A percentile compares a stretch with the other conserved stretches of the same genome.
Evolutionary conservation across 148 eudicot genomes (phyloP).

Genomic region (Simmondsia chinensis): DNA sequence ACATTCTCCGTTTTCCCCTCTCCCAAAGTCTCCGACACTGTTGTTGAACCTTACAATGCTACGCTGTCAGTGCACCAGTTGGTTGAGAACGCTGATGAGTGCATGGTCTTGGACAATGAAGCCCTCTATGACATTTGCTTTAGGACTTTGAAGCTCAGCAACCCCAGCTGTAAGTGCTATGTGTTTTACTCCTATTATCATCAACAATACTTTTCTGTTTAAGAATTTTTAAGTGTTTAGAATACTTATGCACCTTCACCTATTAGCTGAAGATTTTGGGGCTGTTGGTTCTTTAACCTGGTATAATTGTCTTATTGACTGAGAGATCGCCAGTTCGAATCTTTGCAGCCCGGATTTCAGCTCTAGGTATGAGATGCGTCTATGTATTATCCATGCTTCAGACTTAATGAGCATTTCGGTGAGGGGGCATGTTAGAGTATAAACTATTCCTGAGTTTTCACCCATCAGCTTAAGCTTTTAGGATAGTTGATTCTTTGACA

Average conservation of each 20-base stretch:
- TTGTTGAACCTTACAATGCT: slow-evolving; percentile 81
- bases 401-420: too few relatives aligned
- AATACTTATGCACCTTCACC: neutral
- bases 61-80: slow-evolving; percentile 74
- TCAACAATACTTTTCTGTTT: slow-evolving; percentile 2
- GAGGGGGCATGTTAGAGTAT: too few relatives aligned
- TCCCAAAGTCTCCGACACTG: slow-evolving; percentile 74
- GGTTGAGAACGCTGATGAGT: slow-evolving; percentile 80
- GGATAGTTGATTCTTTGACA: too few relatives aligned
- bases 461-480: too few relatives aligned
- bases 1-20: slow-evolving; percentile 80
- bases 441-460: too few relatives aligned
- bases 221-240: neutral
- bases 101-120: slow-evolving; percentile 82
- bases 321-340: too few relatives aligned
- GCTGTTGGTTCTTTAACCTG: too few relatives aligned
- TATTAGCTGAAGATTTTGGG: too few relatives aligned
- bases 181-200: neutral
- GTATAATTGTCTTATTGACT: too few relatives aligned
- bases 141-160: slow-evolving; percentile 70
- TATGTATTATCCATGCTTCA: too few relatives aligned
- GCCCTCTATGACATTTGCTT: slow-evolving; percentile 78
- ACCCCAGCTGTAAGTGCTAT: slow-evolving; percentile 64
- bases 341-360: too few relatives aligned
- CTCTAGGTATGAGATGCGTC: too few relatives aligned